These are phyloP conservation scores for Andrographis paniculata DNA, from an alignment of 305 asterid species.

Conservation along the genomic window DNA sequence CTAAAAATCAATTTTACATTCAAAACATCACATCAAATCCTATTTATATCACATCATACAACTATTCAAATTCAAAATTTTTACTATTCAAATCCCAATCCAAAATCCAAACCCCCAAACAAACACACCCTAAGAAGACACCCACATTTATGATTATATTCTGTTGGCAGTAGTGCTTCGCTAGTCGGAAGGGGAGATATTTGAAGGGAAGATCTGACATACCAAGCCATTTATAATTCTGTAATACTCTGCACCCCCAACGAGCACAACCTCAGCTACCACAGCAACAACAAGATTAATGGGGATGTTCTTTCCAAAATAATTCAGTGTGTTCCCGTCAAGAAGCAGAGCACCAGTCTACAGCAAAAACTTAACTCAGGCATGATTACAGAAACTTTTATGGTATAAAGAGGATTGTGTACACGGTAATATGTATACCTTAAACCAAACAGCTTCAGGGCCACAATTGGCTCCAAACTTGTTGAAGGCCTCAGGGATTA, in stretches of 20 bases:
- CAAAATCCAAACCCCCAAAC: too few species aligned
- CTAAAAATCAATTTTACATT: too few species aligned
- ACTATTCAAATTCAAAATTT: too few species aligned
- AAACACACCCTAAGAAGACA: too few species aligned
- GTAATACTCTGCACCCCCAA: slow-evolving; percentile 98
- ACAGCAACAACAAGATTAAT: slow-evolving; percentile 83
- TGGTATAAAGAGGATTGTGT: too few species aligned
- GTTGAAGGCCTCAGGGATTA: slow-evolving; percentile 97
- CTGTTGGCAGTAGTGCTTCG: too few species aligned
- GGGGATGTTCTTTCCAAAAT: slow-evolving; percentile 91
- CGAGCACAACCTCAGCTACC: slow-evolving; percentile 71
- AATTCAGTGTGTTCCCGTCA: slow-evolving; percentile 88
- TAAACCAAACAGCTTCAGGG: slow-evolving; percentile 99
- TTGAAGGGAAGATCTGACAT: slow-evolving; percentile 1
- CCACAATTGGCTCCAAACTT: slow-evolving; percentile 91
- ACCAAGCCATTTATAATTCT: slow-evolving; percentile 88
- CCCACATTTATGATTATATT: too few species aligned
- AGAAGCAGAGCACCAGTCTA: slow-evolving; percentile 97
- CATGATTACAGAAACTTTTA: too few species aligned
- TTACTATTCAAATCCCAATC: too few species aligned
- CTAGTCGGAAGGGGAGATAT: background rate
- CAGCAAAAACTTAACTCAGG: background rate
- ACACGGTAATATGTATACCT: too few species aligned
- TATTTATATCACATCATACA: too few species aligned
- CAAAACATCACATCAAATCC: too few species aligned